Percentiles rank a stretch among this genome's conserved stretches.
phyloP scores from a whole-genome alignment of 345 rosid genomes.

The Triadica sebifera region DNA sequence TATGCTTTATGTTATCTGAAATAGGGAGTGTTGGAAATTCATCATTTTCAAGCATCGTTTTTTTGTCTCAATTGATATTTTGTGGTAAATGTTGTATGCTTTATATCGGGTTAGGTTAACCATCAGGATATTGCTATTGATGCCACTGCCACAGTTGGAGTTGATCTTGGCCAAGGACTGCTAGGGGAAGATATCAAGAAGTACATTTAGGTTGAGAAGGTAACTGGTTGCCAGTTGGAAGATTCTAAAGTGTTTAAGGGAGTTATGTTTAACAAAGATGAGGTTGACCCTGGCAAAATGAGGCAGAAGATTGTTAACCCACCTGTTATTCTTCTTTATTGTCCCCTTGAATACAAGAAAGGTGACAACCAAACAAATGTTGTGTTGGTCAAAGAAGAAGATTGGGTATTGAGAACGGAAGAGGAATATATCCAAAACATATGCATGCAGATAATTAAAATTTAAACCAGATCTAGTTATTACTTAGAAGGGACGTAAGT shows the following conservation, averaged over 20 bases:
- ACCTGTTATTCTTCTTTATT: conserved; percentile 80
- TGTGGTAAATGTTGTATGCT: background rate
- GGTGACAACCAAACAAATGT: conserved; percentile 99
- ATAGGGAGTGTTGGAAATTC: background rate
- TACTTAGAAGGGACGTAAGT: conserved; percentile 96
- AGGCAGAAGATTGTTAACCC: conserved; percentile 84
- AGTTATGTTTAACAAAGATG: conserved; percentile 94
- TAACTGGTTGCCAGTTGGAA: conserved; percentile 94
- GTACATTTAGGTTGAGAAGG: conserved; percentile 87
- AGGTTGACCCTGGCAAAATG: conserved; percentile 95
- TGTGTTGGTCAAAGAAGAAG: conserved; percentile 84
- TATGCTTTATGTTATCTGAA: background rate
- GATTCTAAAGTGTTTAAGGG: conserved; percentile 89
- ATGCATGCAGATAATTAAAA: conserved; percentile 76
- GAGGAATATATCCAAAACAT: conserved; percentile 86
- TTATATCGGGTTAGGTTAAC: conserved; percentile 14
- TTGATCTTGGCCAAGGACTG: conserved; percentile 93
- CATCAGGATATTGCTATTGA: conserved; percentile 89
- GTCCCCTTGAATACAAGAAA: conserved; percentile 96
- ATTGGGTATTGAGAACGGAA: conserved; percentile 88
- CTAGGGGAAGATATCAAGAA: conserved; percentile 92
- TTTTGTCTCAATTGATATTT: background rate
- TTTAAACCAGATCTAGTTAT: conserved; percentile 88
- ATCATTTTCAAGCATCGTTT: background rate
- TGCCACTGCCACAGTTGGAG: conserved; percentile 78